Evolutionary conservation across 2,329 filamentous ascomycete genomes (phyloP).

Genomic region (Hypoxylon sp.): DNA sequence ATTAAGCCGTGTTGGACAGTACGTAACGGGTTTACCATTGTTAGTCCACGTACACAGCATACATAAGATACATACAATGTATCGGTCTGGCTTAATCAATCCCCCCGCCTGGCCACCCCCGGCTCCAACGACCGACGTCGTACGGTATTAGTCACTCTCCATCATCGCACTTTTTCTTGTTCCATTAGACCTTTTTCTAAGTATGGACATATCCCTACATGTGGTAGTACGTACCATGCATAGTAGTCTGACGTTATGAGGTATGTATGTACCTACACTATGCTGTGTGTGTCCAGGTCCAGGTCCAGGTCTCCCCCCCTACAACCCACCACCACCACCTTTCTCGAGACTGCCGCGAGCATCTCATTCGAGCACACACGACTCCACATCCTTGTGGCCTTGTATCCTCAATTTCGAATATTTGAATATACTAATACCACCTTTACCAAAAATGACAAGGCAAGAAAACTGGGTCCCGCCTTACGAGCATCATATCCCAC

Average conservation of each 20-base stretch:
- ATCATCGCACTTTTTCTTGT: slow-evolving; percentile 11
- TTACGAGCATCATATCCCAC: slow-evolving; percentile 35
- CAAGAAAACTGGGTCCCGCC: slow-evolving; percentile 35
- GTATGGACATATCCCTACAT: slow-evolving; percentile 34
- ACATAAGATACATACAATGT: too few relatives aligned
- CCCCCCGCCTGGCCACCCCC: slow-evolving; percentile 20
- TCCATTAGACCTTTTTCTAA: slow-evolving; percentile 29
- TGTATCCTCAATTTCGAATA: slow-evolving; percentile 39
- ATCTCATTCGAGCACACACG: slow-evolving; percentile 26
- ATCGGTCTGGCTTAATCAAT: slow-evolving; percentile 30
- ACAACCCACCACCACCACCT: slow-evolving; percentile 20
- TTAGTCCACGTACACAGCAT: too few relatives aligned
- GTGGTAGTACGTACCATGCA: slow-evolving; percentile 24
- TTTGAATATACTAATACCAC: slow-evolving; percentile 41
- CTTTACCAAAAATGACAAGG: slow-evolving; percentile 39
- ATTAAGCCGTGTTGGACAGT: slow-evolving; percentile 16
- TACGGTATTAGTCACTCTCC: slow-evolving; percentile 38
- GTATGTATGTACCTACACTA: slow-evolving; percentile 15
- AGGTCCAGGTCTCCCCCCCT: slow-evolving; percentile 1
- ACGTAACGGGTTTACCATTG: slow-evolving; percentile 4
- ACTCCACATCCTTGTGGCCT: slow-evolving; percentile 25
- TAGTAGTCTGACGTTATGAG: slow-evolving; percentile 35
- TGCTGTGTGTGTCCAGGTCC: slow-evolving; percentile 19
- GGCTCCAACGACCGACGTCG: slow-evolving; percentile 32
- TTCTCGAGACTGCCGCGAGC: slow-evolving; percentile 25